Evolutionary conservation across 371 early-diverging fungal genomes (phyloP).

Genomic region (Circinella minor): DNA sequence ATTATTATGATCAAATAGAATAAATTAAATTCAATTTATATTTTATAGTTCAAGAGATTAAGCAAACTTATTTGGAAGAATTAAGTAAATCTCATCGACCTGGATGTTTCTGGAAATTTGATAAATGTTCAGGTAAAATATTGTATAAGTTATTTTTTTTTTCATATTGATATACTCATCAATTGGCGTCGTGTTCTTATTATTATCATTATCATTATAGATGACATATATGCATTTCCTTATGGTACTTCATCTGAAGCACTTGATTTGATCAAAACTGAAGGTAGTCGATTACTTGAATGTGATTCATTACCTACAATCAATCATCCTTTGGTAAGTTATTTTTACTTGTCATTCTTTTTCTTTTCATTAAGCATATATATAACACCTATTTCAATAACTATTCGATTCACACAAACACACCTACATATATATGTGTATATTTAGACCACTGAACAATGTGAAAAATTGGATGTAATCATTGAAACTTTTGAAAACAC

Average conservation of each 20-base stretch:
- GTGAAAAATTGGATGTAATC: conserved; percentile 12
- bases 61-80: conserved; percentile 9
- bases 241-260: conserved; percentile 9
- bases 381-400: background rate
- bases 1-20: no score
- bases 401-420: no score
- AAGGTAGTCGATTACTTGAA: background rate
- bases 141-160: background rate
- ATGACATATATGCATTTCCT: conserved; percentile 15
- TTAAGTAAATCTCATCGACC: conserved; percentile 10
- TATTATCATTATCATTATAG: background rate
- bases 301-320: conserved; percentile 9
- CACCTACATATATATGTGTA: no score
- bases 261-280: background rate
- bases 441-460: conserved; percentile 14
- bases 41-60: conserved; percentile 6
- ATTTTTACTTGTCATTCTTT: background rate
- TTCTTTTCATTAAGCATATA: background rate
- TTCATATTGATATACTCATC: no score
- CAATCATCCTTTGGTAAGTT: conserved; percentile 18
- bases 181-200: no score
- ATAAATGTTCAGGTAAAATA: conserved; percentile 17
- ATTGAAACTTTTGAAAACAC: conserved; percentile 13
- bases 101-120: conserved; percentile 14
- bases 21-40: no score